Percentiles rank a stretch among this genome's conserved stretches.
These are phyloP conservation scores for Globisporangium mamillatum DNA, from an alignment of 352 stramenopile genomes.

Conservation along the genomic window DNA sequence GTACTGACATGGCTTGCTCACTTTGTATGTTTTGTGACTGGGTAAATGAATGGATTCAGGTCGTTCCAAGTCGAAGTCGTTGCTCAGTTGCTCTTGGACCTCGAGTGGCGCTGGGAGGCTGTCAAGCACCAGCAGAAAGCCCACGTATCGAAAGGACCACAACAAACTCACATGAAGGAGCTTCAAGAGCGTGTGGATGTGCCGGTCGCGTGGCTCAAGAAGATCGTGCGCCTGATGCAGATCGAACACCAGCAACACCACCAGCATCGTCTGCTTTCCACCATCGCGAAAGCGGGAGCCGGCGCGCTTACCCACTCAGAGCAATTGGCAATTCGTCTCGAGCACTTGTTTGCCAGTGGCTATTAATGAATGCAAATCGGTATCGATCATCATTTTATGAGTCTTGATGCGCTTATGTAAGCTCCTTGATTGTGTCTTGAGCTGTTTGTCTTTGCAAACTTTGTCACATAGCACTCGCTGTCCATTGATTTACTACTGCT, in stretches of 20 bases:
- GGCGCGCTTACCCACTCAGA: neutral
- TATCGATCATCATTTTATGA: neutral
- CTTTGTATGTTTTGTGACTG: neutral
- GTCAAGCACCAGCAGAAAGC: neutral
- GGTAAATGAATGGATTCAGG: slow-evolving; percentile 17
- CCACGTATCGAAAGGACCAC: neutral
- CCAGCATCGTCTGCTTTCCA: neutral
- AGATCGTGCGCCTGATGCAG: slow-evolving; percentile 56
- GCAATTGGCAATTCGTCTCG: slow-evolving; percentile 1
- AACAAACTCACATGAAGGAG: neutral
- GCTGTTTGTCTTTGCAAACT: neutral
- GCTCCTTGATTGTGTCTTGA: neutral
- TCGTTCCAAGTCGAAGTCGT: slow-evolving; percentile 55
- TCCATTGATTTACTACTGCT: slow-evolving; percentile 25
- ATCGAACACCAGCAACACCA: slow-evolving; percentile 20
- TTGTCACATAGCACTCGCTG: neutral
- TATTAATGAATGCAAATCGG: neutral
- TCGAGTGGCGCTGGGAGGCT: slow-evolving; percentile 42
- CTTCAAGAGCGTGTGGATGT: slow-evolving; percentile 14
- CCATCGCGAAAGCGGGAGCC: neutral
- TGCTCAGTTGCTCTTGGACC: slow-evolving; percentile 40
- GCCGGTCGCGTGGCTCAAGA: slow-evolving; percentile 40
- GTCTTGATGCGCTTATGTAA: neutral
- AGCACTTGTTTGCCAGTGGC: neutral
- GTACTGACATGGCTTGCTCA: neutral